phyloP scores from a whole-genome alignment of 495 filamentous ascomycete genomes.

The Xylaria scruposa region DNA sequence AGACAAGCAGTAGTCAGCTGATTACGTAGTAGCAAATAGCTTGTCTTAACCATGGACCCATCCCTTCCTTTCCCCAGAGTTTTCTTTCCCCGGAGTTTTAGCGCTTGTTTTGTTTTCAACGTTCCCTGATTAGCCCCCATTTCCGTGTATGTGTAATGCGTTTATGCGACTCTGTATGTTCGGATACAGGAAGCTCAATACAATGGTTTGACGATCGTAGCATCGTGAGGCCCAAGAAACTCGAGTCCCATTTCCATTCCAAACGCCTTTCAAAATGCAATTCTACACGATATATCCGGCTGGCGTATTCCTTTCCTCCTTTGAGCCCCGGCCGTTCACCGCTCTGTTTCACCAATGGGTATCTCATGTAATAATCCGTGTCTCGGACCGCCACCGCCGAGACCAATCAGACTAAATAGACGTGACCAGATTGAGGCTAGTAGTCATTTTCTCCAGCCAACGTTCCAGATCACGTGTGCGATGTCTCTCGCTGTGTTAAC shows the following conservation, averaged over 20 bases:
- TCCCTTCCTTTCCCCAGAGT: background rate
- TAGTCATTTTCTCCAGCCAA: slow-evolving; percentile 82
- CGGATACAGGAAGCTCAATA: slow-evolving; percentile 19
- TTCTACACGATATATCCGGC: slow-evolving; percentile 12
- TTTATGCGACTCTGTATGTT: slow-evolving; percentile 27
- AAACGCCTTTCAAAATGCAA: slow-evolving; percentile 26
- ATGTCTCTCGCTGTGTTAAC: slow-evolving; percentile 97
- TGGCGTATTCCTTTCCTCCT: background rate
- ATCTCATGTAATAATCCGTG: slow-evolving; percentile 7
- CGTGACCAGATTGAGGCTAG: background rate
- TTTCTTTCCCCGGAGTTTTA: slow-evolving; percentile 9
- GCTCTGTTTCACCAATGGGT: slow-evolving; percentile 5
- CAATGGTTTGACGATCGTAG: slow-evolving; percentile 17
- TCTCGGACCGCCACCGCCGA: background rate
- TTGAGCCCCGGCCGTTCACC: background rate
- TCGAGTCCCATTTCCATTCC: slow-evolving; percentile 16
- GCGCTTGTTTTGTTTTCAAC: slow-evolving; percentile 8
- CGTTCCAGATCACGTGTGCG: slow-evolving; percentile 96
- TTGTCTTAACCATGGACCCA: background rate
- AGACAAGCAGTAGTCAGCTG: slow-evolving; percentile 4
- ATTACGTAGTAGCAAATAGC: slow-evolving; percentile 10
- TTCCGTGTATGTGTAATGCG: slow-evolving; percentile 16
- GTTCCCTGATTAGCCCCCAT: background rate
- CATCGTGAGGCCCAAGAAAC: slow-evolving; percentile 22
- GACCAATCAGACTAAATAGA: background rate